Base-by-base conservation (phyloP, 2,329 filamentous ascomycete species). In the Arthrocladium fulminans region DNA sequence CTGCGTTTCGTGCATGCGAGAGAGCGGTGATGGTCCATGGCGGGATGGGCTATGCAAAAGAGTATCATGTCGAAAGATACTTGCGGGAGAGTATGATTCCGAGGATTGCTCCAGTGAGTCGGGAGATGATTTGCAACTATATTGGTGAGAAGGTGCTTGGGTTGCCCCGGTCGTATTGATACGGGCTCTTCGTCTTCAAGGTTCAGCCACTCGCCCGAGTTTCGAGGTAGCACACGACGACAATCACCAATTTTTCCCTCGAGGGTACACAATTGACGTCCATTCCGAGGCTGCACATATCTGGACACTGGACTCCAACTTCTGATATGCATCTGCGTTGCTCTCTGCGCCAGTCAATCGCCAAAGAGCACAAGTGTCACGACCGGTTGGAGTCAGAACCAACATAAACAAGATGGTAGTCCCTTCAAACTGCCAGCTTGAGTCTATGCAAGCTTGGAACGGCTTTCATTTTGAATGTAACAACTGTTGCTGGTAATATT, bases 31-130 rank as follows among this genome's bases (percentile, higher is more conserved):
- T 81, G 53, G 69, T 71, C 2, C 76, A 78, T 59, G 77, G 78
- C 23, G 78, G 78, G 0, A 81, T 81, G 77, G 77, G 77, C 0
- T 81, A 81, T 63, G 77, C 77, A 5, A 72, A 75, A 51, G 78
- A 81, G 56, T 81, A 79, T 56, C 73, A 81, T 59, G 78, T 81
- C 1, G 77, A 81, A 62, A 64, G 78, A 40, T 81, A 77, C 61
- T 56, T 81, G 46, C 66, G 78, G 30, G 77, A 80, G 60, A 74
- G 73, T 45, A 71, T 80, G 49, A 76, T 80, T 8, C 77, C 77
- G 1, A 60, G 77, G 19, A 77, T 81, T 51, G 77, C 77, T 2
- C 77, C 77, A 0, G 74, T 81, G 4, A 78, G 74, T 55, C 62
- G 74, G 47, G 75, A 71, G 54, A 70, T 71, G 67, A 69, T 71